phyloP scores from a whole-genome alignment of 306 rosid species.

The Malus asiatica region DNA sequence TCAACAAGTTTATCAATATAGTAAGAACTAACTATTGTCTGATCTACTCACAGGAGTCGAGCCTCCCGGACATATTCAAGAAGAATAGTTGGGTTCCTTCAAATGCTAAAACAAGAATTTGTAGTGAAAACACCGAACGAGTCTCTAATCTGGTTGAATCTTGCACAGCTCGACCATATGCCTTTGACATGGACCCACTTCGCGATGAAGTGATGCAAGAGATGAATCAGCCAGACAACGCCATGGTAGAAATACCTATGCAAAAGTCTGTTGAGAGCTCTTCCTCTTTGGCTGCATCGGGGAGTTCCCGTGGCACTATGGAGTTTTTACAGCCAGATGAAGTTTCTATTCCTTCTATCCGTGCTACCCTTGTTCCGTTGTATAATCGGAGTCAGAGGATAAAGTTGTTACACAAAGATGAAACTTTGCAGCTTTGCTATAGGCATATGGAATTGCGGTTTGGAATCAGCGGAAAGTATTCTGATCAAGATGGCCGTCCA shows the following conservation, averaged over 20 bases:
- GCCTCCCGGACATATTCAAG: slow-evolving; percentile 69
- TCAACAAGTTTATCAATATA: not conserved
- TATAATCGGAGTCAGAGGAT: slow-evolving; percentile 54
- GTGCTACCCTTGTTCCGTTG: slow-evolving; percentile 39
- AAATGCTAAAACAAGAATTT: slow-evolving; percentile 68
- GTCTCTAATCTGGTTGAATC: slow-evolving; percentile 23
- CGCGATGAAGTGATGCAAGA: slow-evolving; percentile 28
- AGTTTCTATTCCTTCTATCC: slow-evolving; percentile 48
- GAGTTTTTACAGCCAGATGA: slow-evolving; percentile 49
- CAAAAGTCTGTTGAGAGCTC: slow-evolving; percentile 28
- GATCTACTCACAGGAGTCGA: slow-evolving; percentile 61
- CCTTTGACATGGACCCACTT: slow-evolving; percentile 38
- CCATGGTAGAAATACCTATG: slow-evolving; percentile 35
- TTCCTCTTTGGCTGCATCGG: slow-evolving; percentile 28
- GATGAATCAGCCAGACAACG: slow-evolving; percentile 25
- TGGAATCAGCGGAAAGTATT: slow-evolving; percentile 61
- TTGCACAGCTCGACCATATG: slow-evolving; percentile 18
- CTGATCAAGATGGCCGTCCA: slow-evolving; percentile 68
- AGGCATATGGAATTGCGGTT: slow-evolving; percentile 63
- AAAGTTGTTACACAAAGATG: slow-evolving; percentile 55
- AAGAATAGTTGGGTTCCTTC: slow-evolving; percentile 72
- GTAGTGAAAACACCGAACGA: slow-evolving; percentile 27
- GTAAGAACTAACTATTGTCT: slow-evolving; percentile 9
- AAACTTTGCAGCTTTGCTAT: slow-evolving; percentile 54
- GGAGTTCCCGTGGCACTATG: slow-evolving; percentile 15